Percentiles rank a stretch among this genome's conserved stretches.
Evolutionary conservation across 805 yeast species (phyloP).

Genomic region (Starmerella tilneyi): DNA sequence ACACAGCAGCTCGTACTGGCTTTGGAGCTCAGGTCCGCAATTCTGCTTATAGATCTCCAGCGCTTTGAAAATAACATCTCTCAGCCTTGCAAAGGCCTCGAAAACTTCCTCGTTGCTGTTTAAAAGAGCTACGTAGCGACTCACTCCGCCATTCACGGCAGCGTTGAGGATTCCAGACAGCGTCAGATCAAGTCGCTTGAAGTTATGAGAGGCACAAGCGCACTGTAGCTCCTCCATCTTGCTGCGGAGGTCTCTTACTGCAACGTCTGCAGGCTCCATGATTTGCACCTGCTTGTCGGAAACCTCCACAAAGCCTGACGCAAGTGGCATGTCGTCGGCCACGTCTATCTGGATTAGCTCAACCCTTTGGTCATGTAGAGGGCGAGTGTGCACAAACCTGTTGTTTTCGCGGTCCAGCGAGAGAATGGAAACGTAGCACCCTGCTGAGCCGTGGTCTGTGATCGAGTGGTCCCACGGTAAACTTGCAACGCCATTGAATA

Average conservation of each 20-base stretch:
- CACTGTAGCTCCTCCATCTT: neutral
- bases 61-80: neutral
- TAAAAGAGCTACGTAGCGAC: neutral
- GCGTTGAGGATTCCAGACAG: constrained; percentile 2
- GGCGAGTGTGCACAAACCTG: neutral
- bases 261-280: neutral
- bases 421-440: neutral
- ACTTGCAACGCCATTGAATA: neutral
- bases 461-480: neutral
- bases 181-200: constrained; percentile 1
- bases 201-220: neutral
- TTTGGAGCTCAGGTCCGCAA: neutral
- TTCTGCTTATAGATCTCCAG: neutral
- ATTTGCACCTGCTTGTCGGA: neutral
- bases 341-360: neutral
- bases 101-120: neutral
- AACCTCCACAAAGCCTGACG: neutral
- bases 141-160: constrained; percentile 1
- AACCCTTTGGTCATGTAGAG: neutral
- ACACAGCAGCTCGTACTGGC: neutral
- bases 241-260: neutral
- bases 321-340: neutral
- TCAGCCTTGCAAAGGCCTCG: neutral
- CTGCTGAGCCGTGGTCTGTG: neutral
- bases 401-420: neutral